These are phyloP conservation scores for Pleurotus platypus DNA, from an alignment of 768 basidiomycete species.

Conservation along the genomic window DNA sequence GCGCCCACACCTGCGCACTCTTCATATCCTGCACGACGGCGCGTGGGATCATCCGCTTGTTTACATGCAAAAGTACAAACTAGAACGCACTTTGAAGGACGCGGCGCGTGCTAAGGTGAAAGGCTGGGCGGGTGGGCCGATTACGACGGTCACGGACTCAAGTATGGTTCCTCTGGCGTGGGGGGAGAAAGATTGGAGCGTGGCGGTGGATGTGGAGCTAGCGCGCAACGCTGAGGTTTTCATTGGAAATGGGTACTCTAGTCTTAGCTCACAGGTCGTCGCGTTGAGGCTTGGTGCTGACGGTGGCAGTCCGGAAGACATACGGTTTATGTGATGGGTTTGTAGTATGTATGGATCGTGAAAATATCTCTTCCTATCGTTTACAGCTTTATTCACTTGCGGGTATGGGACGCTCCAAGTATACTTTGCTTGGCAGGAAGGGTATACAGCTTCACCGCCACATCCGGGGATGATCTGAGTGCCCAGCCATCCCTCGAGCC, in stretches of 20 bases:
- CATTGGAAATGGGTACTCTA: constrained; percentile 47
- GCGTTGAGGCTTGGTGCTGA: constrained; percentile 39
- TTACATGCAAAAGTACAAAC: constrained; percentile 37
- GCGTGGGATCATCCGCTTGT: constrained; percentile 43
- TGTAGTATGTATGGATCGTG: background rate
- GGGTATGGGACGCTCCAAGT: too few species aligned
- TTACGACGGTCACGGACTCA: constrained; percentile 38
- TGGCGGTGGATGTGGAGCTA: constrained; percentile 43
- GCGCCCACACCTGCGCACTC: constrained; percentile 31
- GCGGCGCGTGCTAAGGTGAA: constrained; percentile 25
- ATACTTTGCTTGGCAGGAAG: too few species aligned
- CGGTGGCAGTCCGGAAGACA: constrained; percentile 29
- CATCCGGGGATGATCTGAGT: too few species aligned
- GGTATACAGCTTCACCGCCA: too few species aligned
- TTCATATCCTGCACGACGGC: constrained; percentile 45
- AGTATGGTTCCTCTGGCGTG: constrained; percentile 29
- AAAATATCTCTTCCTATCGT: background rate
- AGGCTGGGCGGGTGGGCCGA: constrained; percentile 38
- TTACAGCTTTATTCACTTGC: too few species aligned
- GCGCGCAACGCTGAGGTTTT: constrained; percentile 39
- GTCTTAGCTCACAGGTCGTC: constrained; percentile 39
- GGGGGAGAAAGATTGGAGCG: constrained; percentile 41
- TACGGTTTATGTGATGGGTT: constrained; percentile 25
- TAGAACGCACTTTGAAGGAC: constrained; percentile 33
- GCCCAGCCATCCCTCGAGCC: too few species aligned